phyloP scores from a whole-genome alignment of 805 yeast genomes.

The Candida sonorensis region DNA sequence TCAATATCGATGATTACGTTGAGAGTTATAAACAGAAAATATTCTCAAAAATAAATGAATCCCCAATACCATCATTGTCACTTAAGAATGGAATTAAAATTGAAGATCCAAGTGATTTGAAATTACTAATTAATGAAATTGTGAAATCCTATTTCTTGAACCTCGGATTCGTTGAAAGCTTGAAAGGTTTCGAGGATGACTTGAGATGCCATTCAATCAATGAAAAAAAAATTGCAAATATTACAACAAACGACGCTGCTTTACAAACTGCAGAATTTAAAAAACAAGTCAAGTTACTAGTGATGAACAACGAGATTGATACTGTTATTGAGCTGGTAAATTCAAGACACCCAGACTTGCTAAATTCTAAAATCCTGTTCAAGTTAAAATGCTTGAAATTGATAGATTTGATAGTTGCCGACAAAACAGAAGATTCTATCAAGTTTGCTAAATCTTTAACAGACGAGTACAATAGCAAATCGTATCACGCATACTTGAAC shows the following conservation, averaged over 20 bases:
- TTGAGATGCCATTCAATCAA: no score
- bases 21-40: constrained; percentile 28
- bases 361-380: constrained; percentile 30
- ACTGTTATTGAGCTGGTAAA: constrained; percentile 33
- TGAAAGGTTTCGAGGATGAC: constrained; percentile 45
- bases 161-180: constrained; percentile 50
- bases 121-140: constrained; percentile 13
- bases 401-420: constrained; percentile 28
- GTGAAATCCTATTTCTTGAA: constrained; percentile 47
- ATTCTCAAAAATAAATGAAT: constrained; percentile 14
- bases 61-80: constrained; percentile 5
- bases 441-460: constrained; percentile 33
- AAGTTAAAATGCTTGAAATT: constrained; percentile 38
- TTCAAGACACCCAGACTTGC: constrained; percentile 32
- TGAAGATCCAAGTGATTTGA: constrained; percentile 13
- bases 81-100: constrained; percentile 6
- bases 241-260: no score
- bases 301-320: constrained; percentile 40
- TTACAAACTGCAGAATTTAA: constrained; percentile 25
- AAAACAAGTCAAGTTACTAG: constrained; percentile 35
- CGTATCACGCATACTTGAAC: constrained; percentile 31
- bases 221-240: no score
- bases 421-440: constrained; percentile 28
- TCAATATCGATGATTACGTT: constrained; percentile 43
- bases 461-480: constrained; percentile 23